phyloP scores from a whole-genome alignment of 495 filamentous ascomycete genomes.

The Penicillium goetzii region DNA sequence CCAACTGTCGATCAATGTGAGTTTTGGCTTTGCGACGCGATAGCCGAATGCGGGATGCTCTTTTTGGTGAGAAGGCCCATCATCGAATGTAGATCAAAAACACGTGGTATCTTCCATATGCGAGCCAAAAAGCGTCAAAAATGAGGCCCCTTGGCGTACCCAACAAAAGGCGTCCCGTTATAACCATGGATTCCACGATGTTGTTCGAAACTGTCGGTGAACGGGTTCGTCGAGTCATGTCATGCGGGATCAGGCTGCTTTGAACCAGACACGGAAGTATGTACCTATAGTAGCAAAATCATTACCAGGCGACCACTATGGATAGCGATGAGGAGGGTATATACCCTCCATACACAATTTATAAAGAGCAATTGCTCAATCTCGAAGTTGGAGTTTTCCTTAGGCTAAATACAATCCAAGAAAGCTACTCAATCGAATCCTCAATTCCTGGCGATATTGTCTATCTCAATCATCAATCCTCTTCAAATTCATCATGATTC shows the following conservation, averaged over 20 bases:
- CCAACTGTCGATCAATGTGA: neutral
- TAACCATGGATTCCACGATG: neutral
- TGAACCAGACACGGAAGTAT: neutral
- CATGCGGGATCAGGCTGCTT: neutral
- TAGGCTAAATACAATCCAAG: neutral
- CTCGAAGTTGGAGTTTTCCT: neutral
- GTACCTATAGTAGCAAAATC: neutral
- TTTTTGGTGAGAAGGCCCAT: neutral
- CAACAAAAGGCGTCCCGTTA: neutral
- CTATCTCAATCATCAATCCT: neutral
- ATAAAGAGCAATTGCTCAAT: neutral
- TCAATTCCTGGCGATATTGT: neutral
- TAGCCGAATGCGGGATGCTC: neutral
- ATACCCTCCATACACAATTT: neutral
- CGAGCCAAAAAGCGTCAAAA: neutral
- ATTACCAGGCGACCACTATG: neutral
- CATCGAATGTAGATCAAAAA: neutral
- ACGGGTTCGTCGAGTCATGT: neutral
- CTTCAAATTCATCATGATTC: neutral
- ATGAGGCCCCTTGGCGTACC: neutral
- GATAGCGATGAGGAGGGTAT: neutral
- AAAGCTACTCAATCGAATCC: neutral
- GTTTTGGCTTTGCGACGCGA: neutral
- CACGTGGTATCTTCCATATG: neutral
- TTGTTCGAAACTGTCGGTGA: neutral